A percentile compares a stretch with the other conserved stretches of the same genome.
phyloP scores from a whole-genome alignment of 768 basidiomycete genomes.

The Scleroderma citrinum region DNA sequence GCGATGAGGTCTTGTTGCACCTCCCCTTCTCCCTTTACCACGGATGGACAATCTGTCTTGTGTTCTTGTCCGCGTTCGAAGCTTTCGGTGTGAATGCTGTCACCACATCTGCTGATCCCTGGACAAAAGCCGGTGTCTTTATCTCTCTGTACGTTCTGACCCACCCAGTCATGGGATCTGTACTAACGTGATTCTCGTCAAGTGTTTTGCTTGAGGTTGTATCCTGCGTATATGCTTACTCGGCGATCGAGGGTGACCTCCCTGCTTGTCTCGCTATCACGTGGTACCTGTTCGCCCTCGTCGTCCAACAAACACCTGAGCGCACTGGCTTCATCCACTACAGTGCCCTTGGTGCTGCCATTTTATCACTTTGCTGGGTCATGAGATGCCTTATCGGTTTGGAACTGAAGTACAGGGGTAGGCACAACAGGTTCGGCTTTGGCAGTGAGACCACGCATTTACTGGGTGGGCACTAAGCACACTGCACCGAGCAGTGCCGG shows the following conservation, averaged over 20 bases:
- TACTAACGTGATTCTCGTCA: neutral
- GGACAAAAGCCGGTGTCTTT: slow-evolving; percentile 62
- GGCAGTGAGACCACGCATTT: slow-evolving; percentile 29
- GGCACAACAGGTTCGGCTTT: slow-evolving; percentile 27
- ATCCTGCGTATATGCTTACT: slow-evolving; percentile 61
- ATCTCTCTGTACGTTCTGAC: slow-evolving; percentile 39
- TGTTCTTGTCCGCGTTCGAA: slow-evolving; percentile 52
- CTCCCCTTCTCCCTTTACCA: slow-evolving; percentile 70
- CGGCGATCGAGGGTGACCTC: slow-evolving; percentile 57
- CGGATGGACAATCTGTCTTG: slow-evolving; percentile 50
- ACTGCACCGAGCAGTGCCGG: no score
- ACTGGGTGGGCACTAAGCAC: slow-evolving; percentile 16
- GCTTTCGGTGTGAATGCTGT: slow-evolving; percentile 56
- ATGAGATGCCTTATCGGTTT: slow-evolving; percentile 46
- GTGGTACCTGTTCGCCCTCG: slow-evolving; percentile 63
- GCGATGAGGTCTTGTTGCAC: slow-evolving; percentile 63
- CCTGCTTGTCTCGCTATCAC: slow-evolving; percentile 64
- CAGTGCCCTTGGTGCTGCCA: slow-evolving; percentile 57
- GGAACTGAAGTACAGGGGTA: slow-evolving; percentile 29
- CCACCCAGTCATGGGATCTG: neutral
- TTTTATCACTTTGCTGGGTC: slow-evolving; percentile 59
- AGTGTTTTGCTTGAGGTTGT: slow-evolving; percentile 54
- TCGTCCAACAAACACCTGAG: slow-evolving; percentile 40
- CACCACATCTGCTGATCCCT: slow-evolving; percentile 45
- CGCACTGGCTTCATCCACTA: slow-evolving; percentile 57